Evolutionary conservation across 2,329 filamentous ascomycete genomes (phyloP), one percentile per base, ranked within the genome.

Genomic region (Paracoccidioides brasiliensis): DNA sequence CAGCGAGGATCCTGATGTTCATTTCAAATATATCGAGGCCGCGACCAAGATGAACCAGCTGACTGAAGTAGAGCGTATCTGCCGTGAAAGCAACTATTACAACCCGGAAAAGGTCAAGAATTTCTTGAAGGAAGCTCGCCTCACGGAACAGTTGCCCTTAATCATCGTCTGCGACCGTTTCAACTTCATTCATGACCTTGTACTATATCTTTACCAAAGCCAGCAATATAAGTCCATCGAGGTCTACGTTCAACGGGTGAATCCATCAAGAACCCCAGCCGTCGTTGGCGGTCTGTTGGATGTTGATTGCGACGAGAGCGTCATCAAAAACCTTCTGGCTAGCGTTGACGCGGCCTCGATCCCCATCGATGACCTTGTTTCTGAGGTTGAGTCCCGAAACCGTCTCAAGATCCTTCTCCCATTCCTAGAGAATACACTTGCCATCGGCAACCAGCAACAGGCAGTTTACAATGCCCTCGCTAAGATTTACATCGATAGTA

Each of bases 81-180:
- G 91, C 76, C 84, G 94, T 59, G 93, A 98, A 71, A 94, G 86
- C 78, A 90, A 86, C 70, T 80, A 80, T 67, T 91, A 90, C 74
- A 91, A 96, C 70, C 80, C 90, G 0, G 90, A 96, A 72, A 95
- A 95, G 78, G 89, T 96, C 56, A 96, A 96, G 80, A 98, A 98
- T 77, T 98, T 97, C 81, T 77, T 98, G 59, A 98, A 98, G 76
- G 94, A 98, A 70, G 91, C 93, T 55, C 86, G 85, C 62, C 78
- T 98, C 46, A 84, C 85, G 1, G 93, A 98, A 72, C 91, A 96
- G 74, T 80, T 98, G 45, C 93, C 93, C 45, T 78, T 98, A 55
- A 98, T 98, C 74, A 96, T 97, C 64, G 90, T 98, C 57, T 98
- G 94, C 74, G 93, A 98, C 69, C 88, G 91, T n/a, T 96, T 94